phyloP scores from a whole-genome alignment of 148 eudicot species.

The Polygonum maritimum region DNA sequence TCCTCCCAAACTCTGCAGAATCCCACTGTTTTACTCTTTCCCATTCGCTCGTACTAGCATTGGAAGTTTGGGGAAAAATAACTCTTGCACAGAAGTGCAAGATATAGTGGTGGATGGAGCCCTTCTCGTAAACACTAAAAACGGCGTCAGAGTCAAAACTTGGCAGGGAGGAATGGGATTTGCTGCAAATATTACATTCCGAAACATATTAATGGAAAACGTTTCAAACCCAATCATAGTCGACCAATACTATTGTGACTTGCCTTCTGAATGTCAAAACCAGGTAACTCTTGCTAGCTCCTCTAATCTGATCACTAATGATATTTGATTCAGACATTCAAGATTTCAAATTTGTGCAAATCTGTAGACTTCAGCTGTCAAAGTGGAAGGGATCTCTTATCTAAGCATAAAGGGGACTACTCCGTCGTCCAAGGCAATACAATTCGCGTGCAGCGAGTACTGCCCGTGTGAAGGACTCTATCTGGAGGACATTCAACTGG shows the following conservation, averaged over 20 bases:
- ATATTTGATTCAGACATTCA: neutral
- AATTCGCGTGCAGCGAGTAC: slow-evolving; percentile 73
- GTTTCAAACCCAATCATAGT: slow-evolving; percentile 88
- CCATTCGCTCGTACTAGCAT: slow-evolving; percentile 32
- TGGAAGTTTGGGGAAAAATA: slow-evolving; percentile 79
- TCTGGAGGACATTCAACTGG: slow-evolving; percentile 60
- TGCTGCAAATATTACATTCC: slow-evolving; percentile 49
- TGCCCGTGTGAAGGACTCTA: slow-evolving; percentile 57
- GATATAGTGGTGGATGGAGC: slow-evolving; percentile 57
- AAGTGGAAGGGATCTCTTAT: slow-evolving; percentile 47
- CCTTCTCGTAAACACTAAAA: slow-evolving; percentile 52
- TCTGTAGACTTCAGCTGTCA: slow-evolving; percentile 54
- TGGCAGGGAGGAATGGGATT: slow-evolving; percentile 99
- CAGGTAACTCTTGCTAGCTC: slow-evolving; percentile 39
- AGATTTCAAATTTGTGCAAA: neutral
- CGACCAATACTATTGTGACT: slow-evolving; percentile 85
- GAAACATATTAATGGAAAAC: slow-evolving; percentile 61
- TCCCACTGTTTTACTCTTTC: neutral
- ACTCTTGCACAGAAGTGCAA: slow-evolving; percentile 40
- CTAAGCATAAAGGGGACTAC: slow-evolving; percentile 71
- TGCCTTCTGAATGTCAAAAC: slow-evolving; percentile 48
- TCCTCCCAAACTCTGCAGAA: neutral
- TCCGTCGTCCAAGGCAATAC: slow-evolving; percentile 63
- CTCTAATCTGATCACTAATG: neutral
- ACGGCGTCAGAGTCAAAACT: slow-evolving; percentile 86